phyloP scores from a whole-genome alignment of 129 eudicot species.

The Lactuca saligna region DNA sequence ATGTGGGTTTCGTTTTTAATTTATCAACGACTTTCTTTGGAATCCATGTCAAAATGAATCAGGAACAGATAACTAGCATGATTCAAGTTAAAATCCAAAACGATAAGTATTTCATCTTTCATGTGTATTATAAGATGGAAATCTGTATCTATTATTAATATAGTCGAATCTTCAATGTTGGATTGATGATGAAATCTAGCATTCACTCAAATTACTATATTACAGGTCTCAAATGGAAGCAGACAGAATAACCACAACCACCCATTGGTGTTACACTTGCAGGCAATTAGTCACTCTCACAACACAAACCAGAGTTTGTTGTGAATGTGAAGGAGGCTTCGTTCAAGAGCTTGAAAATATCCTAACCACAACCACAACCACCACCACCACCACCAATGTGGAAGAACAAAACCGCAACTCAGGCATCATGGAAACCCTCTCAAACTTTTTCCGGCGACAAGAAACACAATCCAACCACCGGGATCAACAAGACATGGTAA shows the following conservation, averaged over 20 bases:
- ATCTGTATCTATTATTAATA: conserved; percentile 10
- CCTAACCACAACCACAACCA: conserved; percentile 23
- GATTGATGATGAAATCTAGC: not conserved
- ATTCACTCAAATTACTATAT: conserved; percentile 4
- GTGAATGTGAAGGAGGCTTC: conserved; percentile 62
- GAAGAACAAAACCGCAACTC: conserved; percentile 48
- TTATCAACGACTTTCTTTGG: not conserved
- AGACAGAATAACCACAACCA: conserved; percentile 37
- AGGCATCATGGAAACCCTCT: conserved; percentile 58
- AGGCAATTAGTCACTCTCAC: conserved; percentile 51
- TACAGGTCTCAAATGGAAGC: conserved; percentile 32
- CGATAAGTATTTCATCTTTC: conserved; percentile 1
- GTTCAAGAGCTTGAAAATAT: conserved; percentile 66
- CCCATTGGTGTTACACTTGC: conserved; percentile 84
- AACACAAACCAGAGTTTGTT: conserved; percentile 43
- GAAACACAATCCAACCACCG: conserved; percentile 34
- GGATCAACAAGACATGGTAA: conserved; percentile 33
- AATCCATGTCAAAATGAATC: not conserved
- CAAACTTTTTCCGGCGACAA: conserved; percentile 61
- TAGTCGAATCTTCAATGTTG: conserved; percentile 1
- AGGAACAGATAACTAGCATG: not conserved
- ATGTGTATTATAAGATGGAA: not conserved
- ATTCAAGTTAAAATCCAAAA: not conserved
- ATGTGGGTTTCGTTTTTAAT: conserved; percentile 7
- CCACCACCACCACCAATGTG: not conserved